Evolutionary conservation across 108 stramenopile species (phyloP).

Genomic region (Cyclotella baltica): DNA sequence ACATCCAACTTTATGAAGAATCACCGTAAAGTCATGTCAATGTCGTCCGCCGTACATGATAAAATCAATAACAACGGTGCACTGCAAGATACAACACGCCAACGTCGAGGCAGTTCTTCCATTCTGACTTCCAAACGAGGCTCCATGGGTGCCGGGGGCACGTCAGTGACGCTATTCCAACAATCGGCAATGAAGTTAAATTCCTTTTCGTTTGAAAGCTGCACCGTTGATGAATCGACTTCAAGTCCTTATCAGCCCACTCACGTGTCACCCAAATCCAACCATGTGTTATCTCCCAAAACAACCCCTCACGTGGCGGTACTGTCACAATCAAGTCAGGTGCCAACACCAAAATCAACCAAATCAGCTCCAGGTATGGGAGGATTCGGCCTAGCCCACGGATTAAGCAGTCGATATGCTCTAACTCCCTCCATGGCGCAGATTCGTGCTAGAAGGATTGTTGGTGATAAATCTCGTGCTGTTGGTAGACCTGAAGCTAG

Average conservation of each 20-base stretch:
- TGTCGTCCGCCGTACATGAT: too few species aligned
- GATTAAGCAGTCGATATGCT: not conserved
- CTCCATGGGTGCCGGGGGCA: not conserved
- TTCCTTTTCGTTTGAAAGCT: constrained; percentile 13
- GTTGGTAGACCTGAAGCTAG: too few species aligned
- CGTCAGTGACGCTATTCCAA: constrained; percentile 8
- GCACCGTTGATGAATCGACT: constrained; percentile 2
- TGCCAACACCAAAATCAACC: not conserved
- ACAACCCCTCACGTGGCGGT: not conserved
- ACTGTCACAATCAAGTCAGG: not conserved
- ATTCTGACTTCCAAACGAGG: too few species aligned
- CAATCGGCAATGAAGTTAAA: constrained; percentile 9
- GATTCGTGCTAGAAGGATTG: constrained; percentile 2
- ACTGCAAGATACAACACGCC: too few species aligned
- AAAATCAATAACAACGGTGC: too few species aligned
- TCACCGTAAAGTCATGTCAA: too few species aligned
- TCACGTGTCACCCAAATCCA: too few species aligned
- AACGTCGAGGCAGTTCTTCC: too few species aligned
- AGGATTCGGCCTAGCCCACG: not conserved
- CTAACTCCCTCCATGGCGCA: constrained; percentile 19
- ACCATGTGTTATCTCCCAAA: not conserved
- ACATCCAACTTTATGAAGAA: too few species aligned
- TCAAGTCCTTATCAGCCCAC: too few species aligned
- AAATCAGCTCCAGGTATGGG: too few species aligned
- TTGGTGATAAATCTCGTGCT: too few species aligned